These are phyloP conservation scores for Candida mattraensis DNA, from an alignment of 805 yeast species.

Conservation along the genomic window DNA sequence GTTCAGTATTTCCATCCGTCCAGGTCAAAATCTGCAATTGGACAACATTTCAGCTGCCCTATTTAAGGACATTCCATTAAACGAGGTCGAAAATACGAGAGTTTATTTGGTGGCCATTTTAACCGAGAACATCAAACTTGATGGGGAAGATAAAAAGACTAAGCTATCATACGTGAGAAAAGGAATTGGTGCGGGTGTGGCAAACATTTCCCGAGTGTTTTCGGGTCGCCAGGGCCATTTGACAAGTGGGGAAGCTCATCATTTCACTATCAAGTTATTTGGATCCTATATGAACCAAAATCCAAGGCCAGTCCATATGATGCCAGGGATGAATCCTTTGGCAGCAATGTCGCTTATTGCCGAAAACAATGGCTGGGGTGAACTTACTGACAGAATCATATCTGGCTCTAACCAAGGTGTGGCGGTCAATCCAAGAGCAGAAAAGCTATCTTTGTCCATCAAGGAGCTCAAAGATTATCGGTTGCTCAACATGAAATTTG, in stretches of 20 bases:
- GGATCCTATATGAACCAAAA: constrained; percentile 60
- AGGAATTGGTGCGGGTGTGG: constrained; percentile 87
- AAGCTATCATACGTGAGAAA: constrained; percentile 51
- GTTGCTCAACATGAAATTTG: constrained; percentile 13
- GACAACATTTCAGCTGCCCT: constrained; percentile 77
- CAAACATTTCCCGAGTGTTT: constrained; percentile 79
- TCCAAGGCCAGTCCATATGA: constrained; percentile 24
- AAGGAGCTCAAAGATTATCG: constrained; percentile 65
- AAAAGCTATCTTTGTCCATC: constrained; percentile 62
- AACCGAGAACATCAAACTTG: constrained; percentile 63
- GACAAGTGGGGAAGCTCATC: constrained; percentile 63
- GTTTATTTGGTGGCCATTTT: constrained; percentile 75
- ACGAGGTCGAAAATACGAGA: constrained; percentile 57
- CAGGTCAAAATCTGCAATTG: constrained; percentile 56
- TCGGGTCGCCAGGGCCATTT: constrained; percentile 61
- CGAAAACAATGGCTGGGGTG: constrained; percentile 85
- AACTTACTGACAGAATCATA: constrained; percentile 73
- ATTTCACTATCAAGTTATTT: constrained; percentile 67
- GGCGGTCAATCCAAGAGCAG: constrained; percentile 81
- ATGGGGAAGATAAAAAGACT: constrained; percentile 9
- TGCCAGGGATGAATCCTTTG: constrained; percentile 35
- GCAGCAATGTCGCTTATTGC: constrained; percentile 36
- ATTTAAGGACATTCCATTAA: constrained; percentile 71
- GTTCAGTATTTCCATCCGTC: constrained; percentile 63
- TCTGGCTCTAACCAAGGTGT: constrained; percentile 73